phyloP scores from a whole-genome alignment of 2,329 filamentous ascomycete genomes.

The Mycocentrospora acerina region DNA sequence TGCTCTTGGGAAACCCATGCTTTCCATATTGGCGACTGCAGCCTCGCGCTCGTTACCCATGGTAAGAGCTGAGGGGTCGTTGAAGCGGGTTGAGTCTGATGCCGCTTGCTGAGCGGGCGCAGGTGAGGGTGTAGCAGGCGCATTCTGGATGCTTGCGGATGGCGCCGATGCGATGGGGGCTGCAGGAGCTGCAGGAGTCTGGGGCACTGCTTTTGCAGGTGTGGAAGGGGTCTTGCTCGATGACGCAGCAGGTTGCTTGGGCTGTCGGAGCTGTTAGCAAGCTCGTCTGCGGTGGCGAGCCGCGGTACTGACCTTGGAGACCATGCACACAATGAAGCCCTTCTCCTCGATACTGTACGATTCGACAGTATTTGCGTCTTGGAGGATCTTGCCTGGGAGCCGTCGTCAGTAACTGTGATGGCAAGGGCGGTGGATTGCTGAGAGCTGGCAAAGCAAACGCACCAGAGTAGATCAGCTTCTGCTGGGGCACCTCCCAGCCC shows the following conservation, averaged over 20 bases:
- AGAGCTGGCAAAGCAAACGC: slow-evolving; percentile 36
- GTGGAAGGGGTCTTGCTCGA: slow-evolving; percentile 58
- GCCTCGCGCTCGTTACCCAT: slow-evolving; percentile 80
- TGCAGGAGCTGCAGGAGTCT: slow-evolving; percentile 58
- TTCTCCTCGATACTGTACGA: slow-evolving; percentile 99
- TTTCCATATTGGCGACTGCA: slow-evolving; percentile 90
- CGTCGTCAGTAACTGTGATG: slow-evolving; percentile 25
- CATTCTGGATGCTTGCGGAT: slow-evolving; percentile 52
- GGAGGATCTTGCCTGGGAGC: slow-evolving; percentile 85
- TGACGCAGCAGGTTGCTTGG: slow-evolving; percentile 65
- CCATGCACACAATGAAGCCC: slow-evolving; percentile 98
- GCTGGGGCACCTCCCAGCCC: slow-evolving; percentile 85
- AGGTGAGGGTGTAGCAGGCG: slow-evolving; percentile 54
- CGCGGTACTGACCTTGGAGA: slow-evolving; percentile 73
- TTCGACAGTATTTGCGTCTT: slow-evolving; percentile 95
- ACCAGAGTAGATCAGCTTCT: slow-evolving; percentile 99
- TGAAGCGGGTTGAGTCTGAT: slow-evolving; percentile 51
- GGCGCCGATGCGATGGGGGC: slow-evolving; percentile 50
- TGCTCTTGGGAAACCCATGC: slow-evolving; percentile 88
- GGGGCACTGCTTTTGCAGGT: slow-evolving; percentile 48
- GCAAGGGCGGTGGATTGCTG: slow-evolving; percentile 12
- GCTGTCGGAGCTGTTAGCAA: slow-evolving; percentile 51
- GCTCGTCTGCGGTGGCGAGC: slow-evolving; percentile 4
- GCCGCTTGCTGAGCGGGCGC: slow-evolving; percentile 48
- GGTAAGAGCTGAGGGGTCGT: slow-evolving; percentile 78